Percentiles rank a stretch among this genome's conserved stretches.
Evolutionary conservation across 495 filamentous ascomycete species (phyloP).

Genomic region (Paragyromitra xinjiangensis): DNA sequence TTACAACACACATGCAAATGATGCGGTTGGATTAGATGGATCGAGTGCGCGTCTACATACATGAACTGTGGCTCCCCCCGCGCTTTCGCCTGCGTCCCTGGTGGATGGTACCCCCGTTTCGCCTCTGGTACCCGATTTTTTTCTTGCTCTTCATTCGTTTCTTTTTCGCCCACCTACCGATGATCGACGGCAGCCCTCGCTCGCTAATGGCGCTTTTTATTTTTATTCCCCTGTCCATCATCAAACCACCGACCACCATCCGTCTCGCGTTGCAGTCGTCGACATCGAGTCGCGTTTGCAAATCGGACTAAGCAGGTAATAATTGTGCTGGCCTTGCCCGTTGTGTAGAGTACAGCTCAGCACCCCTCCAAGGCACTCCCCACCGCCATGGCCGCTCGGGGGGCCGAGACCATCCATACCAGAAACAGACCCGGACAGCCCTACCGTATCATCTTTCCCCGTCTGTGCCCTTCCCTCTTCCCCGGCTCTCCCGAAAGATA

Average conservation of each 20-base stretch:
- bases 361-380: constrained; percentile 33
- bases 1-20: constrained; percentile 49
- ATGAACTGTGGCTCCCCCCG: constrained; percentile 45
- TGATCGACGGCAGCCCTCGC: constrained; percentile 45
- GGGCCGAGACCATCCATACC: constrained; percentile 42
- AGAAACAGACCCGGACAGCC: constrained; percentile 42
- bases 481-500: constrained; percentile 48
- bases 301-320: constrained; percentile 47
- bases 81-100: constrained; percentile 40
- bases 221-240: constrained; percentile 50
- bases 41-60: constrained; percentile 42
- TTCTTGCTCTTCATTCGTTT: constrained; percentile 36
- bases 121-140: constrained; percentile 44
- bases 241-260: constrained; percentile 38
- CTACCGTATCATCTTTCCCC: constrained; percentile 52
- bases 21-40: constrained; percentile 51
- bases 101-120: constrained; percentile 44
- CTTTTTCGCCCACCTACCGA: constrained; percentile 42
- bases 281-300: constrained; percentile 41
- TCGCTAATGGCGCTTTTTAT: constrained; percentile 53
- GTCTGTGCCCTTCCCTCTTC: constrained; percentile 51
- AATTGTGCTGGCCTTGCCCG: constrained; percentile 51
- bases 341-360: constrained; percentile 52
- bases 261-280: constrained; percentile 31
- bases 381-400: constrained; percentile 40